Conservation (phyloP, 2,329 filamentous ascomycete species). For the Volutella citrinella region DNA sequence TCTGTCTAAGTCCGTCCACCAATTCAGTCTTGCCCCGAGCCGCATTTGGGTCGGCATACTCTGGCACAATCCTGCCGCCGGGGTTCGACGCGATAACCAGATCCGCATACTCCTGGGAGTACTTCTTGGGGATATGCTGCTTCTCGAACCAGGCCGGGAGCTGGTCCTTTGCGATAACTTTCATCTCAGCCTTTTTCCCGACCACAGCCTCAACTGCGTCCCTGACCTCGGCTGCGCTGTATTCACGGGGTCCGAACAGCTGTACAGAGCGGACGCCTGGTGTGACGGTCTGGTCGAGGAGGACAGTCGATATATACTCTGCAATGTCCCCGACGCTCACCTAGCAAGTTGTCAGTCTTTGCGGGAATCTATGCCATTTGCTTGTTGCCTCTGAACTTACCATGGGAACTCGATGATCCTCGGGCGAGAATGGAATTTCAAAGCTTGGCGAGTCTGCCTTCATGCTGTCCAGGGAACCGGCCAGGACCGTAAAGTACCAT, state of each 20-base stretch:
- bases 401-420: slow-evolving; percentile 30
- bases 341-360: slow-evolving; percentile 10
- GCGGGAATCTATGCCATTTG: background rate
- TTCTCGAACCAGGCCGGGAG: slow-evolving; percentile 21
- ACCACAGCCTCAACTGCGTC: slow-evolving; percentile 24
- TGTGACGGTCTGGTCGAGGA: slow-evolving; percentile 12
- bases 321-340: slow-evolving; percentile 29
- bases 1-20: slow-evolving; percentile 23
- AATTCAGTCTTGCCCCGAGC: slow-evolving; percentile 24
- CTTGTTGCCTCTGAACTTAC: too few species aligned
- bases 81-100: slow-evolving; percentile 22
- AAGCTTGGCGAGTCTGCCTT: slow-evolving; percentile 20
- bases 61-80: slow-evolving; percentile 22
- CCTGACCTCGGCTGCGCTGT: slow-evolving; percentile 28
- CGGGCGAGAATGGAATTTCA: slow-evolving; percentile 25
- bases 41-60: slow-evolving; percentile 22
- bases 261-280: slow-evolving; percentile 18
- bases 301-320: slow-evolving; percentile 20
- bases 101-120: slow-evolving; percentile 26
- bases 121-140: slow-evolving; percentile 16
- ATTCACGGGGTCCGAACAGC: slow-evolving; percentile 26
- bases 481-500: slow-evolving; percentile 23
- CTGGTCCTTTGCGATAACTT: slow-evolving; percentile 18
- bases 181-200: slow-evolving; percentile 22
- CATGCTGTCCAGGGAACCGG: slow-evolving; percentile 14